Evolutionary conservation across 768 basidiomycete species (phyloP), one percentile per base, ranked within the genome.

Genomic region (Collybia sp.): DNA sequence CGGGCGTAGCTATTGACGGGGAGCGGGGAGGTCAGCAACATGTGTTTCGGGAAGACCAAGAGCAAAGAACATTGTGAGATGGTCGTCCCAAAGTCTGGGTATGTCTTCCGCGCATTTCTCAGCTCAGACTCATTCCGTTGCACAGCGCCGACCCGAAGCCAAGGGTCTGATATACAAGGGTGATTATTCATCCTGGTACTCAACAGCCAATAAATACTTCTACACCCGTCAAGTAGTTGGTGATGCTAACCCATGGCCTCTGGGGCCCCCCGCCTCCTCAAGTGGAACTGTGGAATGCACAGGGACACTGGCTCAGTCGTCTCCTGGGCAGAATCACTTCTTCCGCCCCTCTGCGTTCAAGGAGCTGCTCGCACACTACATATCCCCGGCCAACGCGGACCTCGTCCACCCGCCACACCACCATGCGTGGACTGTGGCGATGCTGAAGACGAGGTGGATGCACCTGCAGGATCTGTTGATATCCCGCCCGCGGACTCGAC

Each of bases 251-350:
- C n/a, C n/a, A n/a, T n/a, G n/a, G n/a, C n/a, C n/a, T n/a, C n/a
- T n/a, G n/a, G n/a, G n/a, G n/a, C n/a, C n/a, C n/a, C n/a, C n/a
- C n/a, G n/a, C n/a, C n/a, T n/a, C n/a, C n/a, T n/a, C n/a, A n/a
- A n/a, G n/a, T n/a, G n/a, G n/a, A n/a, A n/a, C n/a, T n/a, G n/a
- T n/a, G n/a, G n/a, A n/a, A n/a, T n/a, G n/a, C n/a, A n/a, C 3
- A 73, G 73, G 3, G 91, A 94, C 58, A 89, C 88, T 0, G 84
- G 88, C 1, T 79, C 85, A 0, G 53, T 67, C 15, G 91, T 95
- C 5, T 85, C 91, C 53, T 90, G 93, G 94, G 60, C 78, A 81
- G 42, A 95, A 93, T 68, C 94, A 92, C 69, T 93, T 89, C 74
- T 92, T 96, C 68, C 76, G 80, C 5, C 72, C 94, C 3, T 82